Evolutionary conservation across 495 filamentous ascomycete species (phyloP), one percentile per base, ranked within the genome.

Genomic region (Cryomyces minteri): DNA sequence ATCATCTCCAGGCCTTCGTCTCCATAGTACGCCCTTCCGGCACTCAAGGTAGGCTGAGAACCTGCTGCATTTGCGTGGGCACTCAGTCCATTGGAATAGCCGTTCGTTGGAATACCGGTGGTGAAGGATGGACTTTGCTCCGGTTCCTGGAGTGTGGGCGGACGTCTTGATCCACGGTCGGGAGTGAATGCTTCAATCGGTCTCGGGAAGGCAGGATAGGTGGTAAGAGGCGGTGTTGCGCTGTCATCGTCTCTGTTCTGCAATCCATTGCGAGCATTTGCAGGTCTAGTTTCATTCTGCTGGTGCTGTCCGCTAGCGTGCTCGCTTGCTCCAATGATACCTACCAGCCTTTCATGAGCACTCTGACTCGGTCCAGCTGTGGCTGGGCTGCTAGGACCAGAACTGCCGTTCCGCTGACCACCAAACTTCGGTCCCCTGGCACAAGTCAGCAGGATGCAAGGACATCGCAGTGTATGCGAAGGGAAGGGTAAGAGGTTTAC

Each of bases 1-100:
- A 84, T 77, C 64, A 94, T 31, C 9, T 25, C 18, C 1, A 29
- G 43, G 38, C 49, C 54, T 49, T 30, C 32, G 45, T 31, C 46
- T 43, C 36, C 55, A 47, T 41, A 53, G 51, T 50, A 54, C 45
- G 49, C 41, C 51, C 38, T 25, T 25, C 18, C 18, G 18, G 18
- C 18, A 25, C 18, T 25, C 18, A 25, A 25, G 18, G 18, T 25
- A 25, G 18, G 18, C 18, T 1, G 18, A 25, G 18, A 25, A 25
- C 18, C 18, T 25, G 18, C 18, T 25, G 18, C 18, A 25, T 25
- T 25, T 25, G 18, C 18, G 18, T 48, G 44, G 43, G 52, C 47
- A 32, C 55, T 55, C 11, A 49, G 50, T 11, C 38, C 46, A 30
- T 52, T 46, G 38, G 48, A 33, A 36, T 48, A 43, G 49, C 48